Base-by-base conservation (phyloP, 176 grass and related monocot species). In the Oryza australiensis region DNA sequence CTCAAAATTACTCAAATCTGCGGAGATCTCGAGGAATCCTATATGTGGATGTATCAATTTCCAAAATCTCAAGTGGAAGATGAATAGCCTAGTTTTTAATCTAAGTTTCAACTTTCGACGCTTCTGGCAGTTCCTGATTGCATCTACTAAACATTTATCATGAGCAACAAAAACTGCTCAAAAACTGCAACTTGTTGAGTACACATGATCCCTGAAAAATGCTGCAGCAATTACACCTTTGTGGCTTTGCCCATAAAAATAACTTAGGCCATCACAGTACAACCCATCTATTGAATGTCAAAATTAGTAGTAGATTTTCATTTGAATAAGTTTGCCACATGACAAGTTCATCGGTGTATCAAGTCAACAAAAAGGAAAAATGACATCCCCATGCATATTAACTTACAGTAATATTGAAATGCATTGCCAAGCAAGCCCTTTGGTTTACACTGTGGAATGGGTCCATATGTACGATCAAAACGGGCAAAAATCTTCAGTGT, bases 351-450 rank as follows among this genome's bases (percentile, higher is more conserved):
- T 38, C 49, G 40, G 9, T 38, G 7, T 29, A 55, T 74, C 33
- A 66, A 64, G 28, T 65, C 67, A 66, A 26, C 20, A 10, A 43
- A 86, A 41, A 74, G 33, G 35, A 26, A 1, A 53, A 16, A 53
- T 16, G 16, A 2, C 40, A 82, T 41, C 51, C 12, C 65, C 22
- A 82, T 62, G 0, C 75, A 12, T 43, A 85, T 22, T 18, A 45
- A 88, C 95, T 89, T 83, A 94, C 95, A n/a, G 95, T 94, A 60
- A 90, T 94, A 82, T 94, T 97, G 72, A 94, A 97, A 84, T 92
- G 95, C 88, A 97, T 93, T 63, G 85, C 94, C 26, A 32, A 97
- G 75, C 72, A 97, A 85, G 26, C 94, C 94, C 85, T 94, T 97
- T 5, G 94, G 90, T 83, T 83, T 91, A 59, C 78, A 80, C 29